phyloP scores from a whole-genome alignment of 23 red algal genomes.

The Pyropia yezoensis region DNA sequence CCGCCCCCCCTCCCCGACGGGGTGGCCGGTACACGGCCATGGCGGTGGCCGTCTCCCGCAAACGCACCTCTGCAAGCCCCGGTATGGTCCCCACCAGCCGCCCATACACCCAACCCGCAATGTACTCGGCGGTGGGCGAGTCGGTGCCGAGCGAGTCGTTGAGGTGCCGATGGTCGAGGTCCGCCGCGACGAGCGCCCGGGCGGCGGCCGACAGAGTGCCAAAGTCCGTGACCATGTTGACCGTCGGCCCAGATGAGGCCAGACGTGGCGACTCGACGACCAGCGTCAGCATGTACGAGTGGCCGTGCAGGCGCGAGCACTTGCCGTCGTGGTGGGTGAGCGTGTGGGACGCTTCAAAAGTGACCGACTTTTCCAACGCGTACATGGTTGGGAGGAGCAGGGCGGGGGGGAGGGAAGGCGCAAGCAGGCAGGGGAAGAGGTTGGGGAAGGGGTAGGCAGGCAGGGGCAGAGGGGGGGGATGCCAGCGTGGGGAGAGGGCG shows the following conservation, averaged over 20 bases:
- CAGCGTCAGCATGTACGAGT: conserved; percentile 83
- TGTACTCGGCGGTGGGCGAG: conserved; percentile 90
- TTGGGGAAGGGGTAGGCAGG: not conserved
- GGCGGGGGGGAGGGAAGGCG: not conserved
- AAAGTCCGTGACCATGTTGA: conserved; percentile 91
- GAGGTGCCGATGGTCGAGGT: conserved; percentile 88
- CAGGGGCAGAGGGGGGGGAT: too few species aligned
- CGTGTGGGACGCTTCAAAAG: conserved; percentile 89
- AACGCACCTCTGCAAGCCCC: conserved; percentile 21
- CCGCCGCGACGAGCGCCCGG: conserved; percentile 19
- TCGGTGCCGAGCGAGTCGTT: conserved; percentile 89
- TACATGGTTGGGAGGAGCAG: conserved; percentile 18
- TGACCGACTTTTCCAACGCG: conserved; percentile 64
- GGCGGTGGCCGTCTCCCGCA: conserved; percentile 26
- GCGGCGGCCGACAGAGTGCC: conserved; percentile 38
- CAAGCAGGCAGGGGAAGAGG: not conserved
- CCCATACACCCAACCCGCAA: conserved; percentile 76
- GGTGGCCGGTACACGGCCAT: conserved; percentile 18
- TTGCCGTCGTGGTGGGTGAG: conserved; percentile 87
- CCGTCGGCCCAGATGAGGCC: conserved; percentile 37
- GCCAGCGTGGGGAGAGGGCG: too few species aligned
- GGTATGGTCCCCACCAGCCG: conserved; percentile 37
- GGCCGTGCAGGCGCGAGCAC: conserved; percentile 82
- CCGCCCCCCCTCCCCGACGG: too few species aligned
- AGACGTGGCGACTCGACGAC: conserved; percentile 27